Evolutionary conservation across 768 basidiomycete species (phyloP), one percentile per base, ranked within the genome.

Genomic region (Boletus rubroflammeus): DNA sequence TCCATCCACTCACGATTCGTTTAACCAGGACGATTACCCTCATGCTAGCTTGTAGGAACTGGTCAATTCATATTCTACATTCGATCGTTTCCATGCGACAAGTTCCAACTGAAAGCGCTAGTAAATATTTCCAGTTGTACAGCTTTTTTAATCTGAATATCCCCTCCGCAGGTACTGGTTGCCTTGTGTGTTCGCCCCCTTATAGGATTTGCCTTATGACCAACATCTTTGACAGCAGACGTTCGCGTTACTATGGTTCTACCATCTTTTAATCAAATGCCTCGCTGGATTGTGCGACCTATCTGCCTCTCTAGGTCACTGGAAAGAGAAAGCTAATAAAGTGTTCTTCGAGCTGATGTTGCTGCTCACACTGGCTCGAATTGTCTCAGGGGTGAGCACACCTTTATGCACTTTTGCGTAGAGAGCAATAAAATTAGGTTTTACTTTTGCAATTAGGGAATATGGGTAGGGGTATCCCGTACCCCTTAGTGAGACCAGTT

Each of bases 161-260:
- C n/a, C n/a, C n/a, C 6, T 38, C 36, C 36, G 9, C 17, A 38
- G 36, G 36, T 28, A 9, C 17, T 39, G 39, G 2, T 42, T 2
- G 34, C 46, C 36, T 63, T 62, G 62, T 29, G n/a, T 38, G 36
- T 38, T 19, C 10, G 3, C n/a, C n/a, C 10, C n/a, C n/a, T 10
- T 5, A n/a, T n/a, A 38, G 7, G 36, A 9, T 38, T 38, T 29
- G 13, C 23, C 32, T 1, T 23, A 14, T 32, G 11, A 41, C n/a
- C 28, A 65, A 60, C 14, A 1, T 52, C 31, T 26, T 59, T 23
- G 53, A 62, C 17, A 60, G 3, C 19, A 61, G 8, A 61, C 55
- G 1, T 6, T 39, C 2, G 25, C 28, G 23, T 0, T 32, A 15
- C 1, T 28, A 11, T 48, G 17, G 34, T 15, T 28, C 5, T 15